Evolutionary conservation across 768 basidiomycete genomes (phyloP).

Genomic region (Coprinopsis cinerea): DNA sequence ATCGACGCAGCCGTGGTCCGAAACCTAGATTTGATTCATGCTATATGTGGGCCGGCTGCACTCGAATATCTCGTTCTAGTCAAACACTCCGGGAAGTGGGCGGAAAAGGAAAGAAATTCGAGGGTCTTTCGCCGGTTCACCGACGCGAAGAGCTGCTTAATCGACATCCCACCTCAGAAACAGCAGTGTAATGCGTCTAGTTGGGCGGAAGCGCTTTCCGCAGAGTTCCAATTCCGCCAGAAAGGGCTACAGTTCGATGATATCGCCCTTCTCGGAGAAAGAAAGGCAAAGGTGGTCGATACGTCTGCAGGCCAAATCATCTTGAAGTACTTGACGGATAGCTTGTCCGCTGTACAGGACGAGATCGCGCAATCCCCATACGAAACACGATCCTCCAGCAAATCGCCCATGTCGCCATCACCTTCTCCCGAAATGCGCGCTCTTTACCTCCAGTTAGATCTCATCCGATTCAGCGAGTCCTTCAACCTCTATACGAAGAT

Average conservation of each 20-base stretch:
- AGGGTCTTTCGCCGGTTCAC: neutral
- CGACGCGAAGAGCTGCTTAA: too few species aligned
- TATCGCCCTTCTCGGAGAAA: too few species aligned
- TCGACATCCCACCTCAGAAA: too few species aligned
- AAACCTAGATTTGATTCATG: neutral
- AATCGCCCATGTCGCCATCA: neutral
- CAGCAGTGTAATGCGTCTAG: too few species aligned
- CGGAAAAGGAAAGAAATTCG: neutral
- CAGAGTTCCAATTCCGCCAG: too few species aligned
- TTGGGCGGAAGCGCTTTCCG: too few species aligned
- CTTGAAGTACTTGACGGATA: neutral
- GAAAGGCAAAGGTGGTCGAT: neutral
- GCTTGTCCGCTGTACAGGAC: neutral
- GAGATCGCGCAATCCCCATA: neutral
- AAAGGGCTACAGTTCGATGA: too few species aligned
- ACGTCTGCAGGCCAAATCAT: neutral
- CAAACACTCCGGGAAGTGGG: neutral
- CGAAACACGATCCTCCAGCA: neutral
- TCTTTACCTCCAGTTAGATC: neutral
- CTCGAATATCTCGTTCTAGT: neutral
- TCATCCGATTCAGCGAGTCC: slow-evolving; percentile 2
- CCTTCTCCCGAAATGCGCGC: neutral
- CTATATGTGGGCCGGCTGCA: neutral
- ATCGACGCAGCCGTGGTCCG: neutral
- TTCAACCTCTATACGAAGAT: neutral